Evolutionary conservation across 2,329 filamentous ascomycete genomes (phyloP), one percentile per base, ranked within the genome.

Genomic region (Verticillium nubilum): DNA sequence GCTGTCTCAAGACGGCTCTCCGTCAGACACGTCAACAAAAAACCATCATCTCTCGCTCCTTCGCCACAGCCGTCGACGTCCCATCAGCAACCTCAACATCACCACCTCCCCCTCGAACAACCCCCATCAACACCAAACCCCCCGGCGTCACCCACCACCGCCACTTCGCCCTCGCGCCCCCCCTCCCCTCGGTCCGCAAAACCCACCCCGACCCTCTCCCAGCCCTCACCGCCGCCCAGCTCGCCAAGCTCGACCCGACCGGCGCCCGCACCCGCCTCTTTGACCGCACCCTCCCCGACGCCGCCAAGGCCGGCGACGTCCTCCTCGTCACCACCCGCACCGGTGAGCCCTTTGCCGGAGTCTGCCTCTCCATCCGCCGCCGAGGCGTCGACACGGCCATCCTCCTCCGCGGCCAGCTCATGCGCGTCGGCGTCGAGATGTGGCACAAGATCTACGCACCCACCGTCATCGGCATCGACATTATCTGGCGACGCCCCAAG

Each of bases 361-460:
- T 95, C 15, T 90, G 91, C 69, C 81, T 99, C 71, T 90, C 89
- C 70, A 93, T 99, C 72, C 90, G 93, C 59, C 84, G 92, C 58
- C 84, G 90, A n/a, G 92, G 92, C 61, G 85, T 95, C 61, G 94
- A 98, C 77, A 96, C 92, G 2, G 90, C 90, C 4, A 88, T 99
- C 59, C 78, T 97, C 61, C 81, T 99, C 61, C 85, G 95, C 59
- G 94, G 94, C 68, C 87, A 96, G 71, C 78, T 99, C 67, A 93
- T 91, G 66, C 86, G 90, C 67, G 86, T 96, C 6, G 91, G 91
- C 62, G 91, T 97, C 61, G 95, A 99, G 83, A 95, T 97, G 91
- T 97, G 92, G 88, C 92, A 90, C 76, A 99, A 99, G 81, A 82
- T 98, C 61, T 98, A 95, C 80, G 91, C 86, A 70, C 94, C 94